These are phyloP conservation scores for Fusarium anguioides DNA, from an alignment of 2,329 filamentous ascomycete genomes.

Conservation along the genomic window DNA sequence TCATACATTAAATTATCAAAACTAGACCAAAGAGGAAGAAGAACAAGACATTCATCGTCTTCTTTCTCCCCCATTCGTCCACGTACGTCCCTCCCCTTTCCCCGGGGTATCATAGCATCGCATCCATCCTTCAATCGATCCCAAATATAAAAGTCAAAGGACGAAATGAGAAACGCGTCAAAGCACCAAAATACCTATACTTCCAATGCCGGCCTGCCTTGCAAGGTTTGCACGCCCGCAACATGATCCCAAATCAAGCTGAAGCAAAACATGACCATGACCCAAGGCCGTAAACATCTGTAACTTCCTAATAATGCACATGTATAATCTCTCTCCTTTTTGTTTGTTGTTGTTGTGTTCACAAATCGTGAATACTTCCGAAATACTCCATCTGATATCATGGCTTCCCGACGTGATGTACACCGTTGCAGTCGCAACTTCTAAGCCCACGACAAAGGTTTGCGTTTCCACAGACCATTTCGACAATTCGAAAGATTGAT, in stretches of 20 bases:
- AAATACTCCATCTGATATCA: constrained; percentile 40
- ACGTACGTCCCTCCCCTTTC: constrained; percentile 25
- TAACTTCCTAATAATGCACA: constrained; percentile 41
- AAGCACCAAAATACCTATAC: constrained; percentile 26
- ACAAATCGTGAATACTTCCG: constrained; percentile 16
- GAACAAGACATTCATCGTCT: constrained; percentile 11
- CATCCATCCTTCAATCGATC: no score
- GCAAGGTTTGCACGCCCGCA: constrained; percentile 13
- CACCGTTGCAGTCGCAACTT: constrained; percentile 45
- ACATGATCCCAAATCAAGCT: constrained; percentile 27
- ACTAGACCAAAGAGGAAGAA: constrained; percentile 24
- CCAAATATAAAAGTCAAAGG: constrained; percentile 19
- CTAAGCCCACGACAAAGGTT: constrained; percentile 12
- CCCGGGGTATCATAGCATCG: constrained; percentile 41
- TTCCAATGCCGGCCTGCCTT: constrained; percentile 9
- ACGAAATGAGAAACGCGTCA: constrained; percentile 11
- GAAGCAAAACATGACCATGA: constrained; percentile 22
- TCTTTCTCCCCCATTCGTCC: neutral
- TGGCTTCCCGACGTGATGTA: constrained; percentile 39
- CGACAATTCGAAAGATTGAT: constrained; percentile 26
- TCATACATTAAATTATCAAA: constrained; percentile 34
- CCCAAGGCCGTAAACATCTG: constrained; percentile 33
- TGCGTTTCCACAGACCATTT: constrained; percentile 24
- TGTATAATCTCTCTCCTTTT: constrained; percentile 20
- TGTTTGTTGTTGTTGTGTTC: constrained; percentile 18